A percentile compares a stretch with the other conserved stretches of the same genome.
These are phyloP conservation scores for Quercus phellos DNA, from an alignment of 331 rosid genomes.

Conservation along the genomic window DNA sequence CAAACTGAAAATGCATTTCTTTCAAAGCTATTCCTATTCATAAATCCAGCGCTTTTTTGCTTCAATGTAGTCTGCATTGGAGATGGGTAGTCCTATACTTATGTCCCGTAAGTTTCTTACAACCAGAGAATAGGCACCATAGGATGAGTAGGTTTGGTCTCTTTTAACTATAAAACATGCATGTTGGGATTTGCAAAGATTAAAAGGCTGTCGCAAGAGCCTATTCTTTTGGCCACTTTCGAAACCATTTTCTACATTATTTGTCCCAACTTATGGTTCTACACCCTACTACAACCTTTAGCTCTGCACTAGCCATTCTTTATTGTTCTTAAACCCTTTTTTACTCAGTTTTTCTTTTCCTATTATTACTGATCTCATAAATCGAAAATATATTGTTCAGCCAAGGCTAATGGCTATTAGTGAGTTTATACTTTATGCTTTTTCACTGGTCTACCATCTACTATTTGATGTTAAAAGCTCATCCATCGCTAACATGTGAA, in stretches of 20 bases:
- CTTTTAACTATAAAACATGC: conserved; percentile 32
- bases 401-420: too few species aligned
- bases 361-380: too few species aligned
- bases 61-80: conserved; percentile 3
- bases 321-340: not conserved
- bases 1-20: conserved; percentile 17
- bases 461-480: too few species aligned
- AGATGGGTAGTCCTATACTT: conserved; percentile 4
- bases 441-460: too few species aligned
- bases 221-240: conserved; percentile 10
- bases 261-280: not conserved
- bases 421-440: not conserved
- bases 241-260: not conserved
- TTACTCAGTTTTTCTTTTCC: not conserved
- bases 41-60: conserved; percentile 15
- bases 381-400: too few species aligned
- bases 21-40: not conserved
- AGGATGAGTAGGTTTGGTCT: conserved; percentile 38
- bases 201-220: conserved; percentile 34
- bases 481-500: too few species aligned
- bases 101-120: conserved; percentile 1
- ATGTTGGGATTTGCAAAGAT: conserved; percentile 50
- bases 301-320: not conserved
- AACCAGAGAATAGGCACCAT: conserved; percentile 11
- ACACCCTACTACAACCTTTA: not conserved